Conservation (phyloP, 805 yeast genomes). For the Saturnispora kantuleensis region DNA sequence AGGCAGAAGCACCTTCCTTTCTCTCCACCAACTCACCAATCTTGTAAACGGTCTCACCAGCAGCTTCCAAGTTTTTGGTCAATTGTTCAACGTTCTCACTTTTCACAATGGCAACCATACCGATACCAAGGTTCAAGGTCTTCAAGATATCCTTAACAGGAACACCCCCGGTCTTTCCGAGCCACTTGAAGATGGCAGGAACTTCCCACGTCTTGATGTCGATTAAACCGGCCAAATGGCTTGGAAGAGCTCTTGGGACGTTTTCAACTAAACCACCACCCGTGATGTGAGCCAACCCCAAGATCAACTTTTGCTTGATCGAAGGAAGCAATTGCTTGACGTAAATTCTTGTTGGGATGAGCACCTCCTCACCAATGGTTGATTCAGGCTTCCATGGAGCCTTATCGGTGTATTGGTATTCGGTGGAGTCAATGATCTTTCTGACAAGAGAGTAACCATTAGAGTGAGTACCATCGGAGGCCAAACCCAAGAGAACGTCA, state of each 20-base stretch:
- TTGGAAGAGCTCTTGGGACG: constrained; percentile 89
- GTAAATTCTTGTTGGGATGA: constrained; percentile 88
- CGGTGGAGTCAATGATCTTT: constrained; percentile 73
- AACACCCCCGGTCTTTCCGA: constrained; percentile 83
- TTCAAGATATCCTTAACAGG: constrained; percentile 77
- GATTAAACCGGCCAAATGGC: constrained; percentile 64
- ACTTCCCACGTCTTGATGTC: constrained; percentile 77
- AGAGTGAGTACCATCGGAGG: constrained; percentile 90
- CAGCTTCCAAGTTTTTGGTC: constrained; percentile 40
- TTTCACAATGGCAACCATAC: constrained; percentile 86
- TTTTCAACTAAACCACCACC: constrained; percentile 98
- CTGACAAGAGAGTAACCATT: constrained; percentile 94
- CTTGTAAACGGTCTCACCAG: constrained; percentile 66
- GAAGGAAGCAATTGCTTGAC: constrained; percentile 82
- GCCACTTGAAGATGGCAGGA: constrained; percentile 88
- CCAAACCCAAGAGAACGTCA: constrained; percentile 75
- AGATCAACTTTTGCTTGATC: constrained; percentile 52
- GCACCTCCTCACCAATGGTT: constrained; percentile 76
- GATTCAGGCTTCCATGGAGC: constrained; percentile 79
- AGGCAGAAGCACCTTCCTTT: constrained; percentile 43
- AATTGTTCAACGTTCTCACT: constrained; percentile 53
- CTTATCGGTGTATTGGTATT: constrained; percentile 55
- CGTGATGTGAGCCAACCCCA: constrained; percentile 94
- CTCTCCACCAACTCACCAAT: constrained; percentile 51
- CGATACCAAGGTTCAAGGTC: constrained; percentile 93